Base-by-base conservation (phyloP, 495 filamentous ascomycete genomes). In the Chlorociboria aeruginascens region DNA sequence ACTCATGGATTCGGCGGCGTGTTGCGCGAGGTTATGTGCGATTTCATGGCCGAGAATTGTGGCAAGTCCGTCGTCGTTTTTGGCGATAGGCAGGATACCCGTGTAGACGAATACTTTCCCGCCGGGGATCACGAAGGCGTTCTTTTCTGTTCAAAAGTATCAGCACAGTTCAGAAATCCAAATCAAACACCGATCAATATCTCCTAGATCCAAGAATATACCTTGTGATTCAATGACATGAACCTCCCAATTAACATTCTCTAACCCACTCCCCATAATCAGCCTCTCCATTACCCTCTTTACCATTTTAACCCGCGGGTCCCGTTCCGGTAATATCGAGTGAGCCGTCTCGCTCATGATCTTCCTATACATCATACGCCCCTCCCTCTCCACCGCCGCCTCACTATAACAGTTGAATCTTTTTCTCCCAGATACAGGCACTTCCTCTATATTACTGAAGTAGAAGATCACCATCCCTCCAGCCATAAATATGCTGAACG, bases 91-190 rank as follows among this genome's bases (percentile, higher is more conserved):
- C 38, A 97, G 57, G 14, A 97, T 83, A 14, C 90, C 84, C 32
- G 77, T 85, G 53, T 83, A 94, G 6, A 97, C 89, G 56, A 96
- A 95, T 13, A 97, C 89, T 56, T 94, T 93, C 1, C 89, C 89
- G 60, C 86, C 88, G 3, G 90, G 90, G 34, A 95, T 69, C 0
- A 97, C 90, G 63, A 95, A 94, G 0, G 90, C 90, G 59, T 97
- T 97, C 6, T 56, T 58, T 44, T 53, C 58, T 61, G 49, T 35
- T 28, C 14, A 37, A 29, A 37, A 29, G 28, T 36, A 40, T 42
- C 10, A 44, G 20, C 2, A 25, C 20, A 25, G 20, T 1, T 25
- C 20, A 25, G 20, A 25, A 25, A 4, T 16, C 8, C 17, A 43
- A 12, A 30, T 45, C 32, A 33, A 12, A 29, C 25, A 31, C 41